Evolutionary conservation across 1,284 basidiomycete genomes (phyloP), one percentile per base, ranked within the genome.

Genomic region (Puccinia polysora): DNA sequence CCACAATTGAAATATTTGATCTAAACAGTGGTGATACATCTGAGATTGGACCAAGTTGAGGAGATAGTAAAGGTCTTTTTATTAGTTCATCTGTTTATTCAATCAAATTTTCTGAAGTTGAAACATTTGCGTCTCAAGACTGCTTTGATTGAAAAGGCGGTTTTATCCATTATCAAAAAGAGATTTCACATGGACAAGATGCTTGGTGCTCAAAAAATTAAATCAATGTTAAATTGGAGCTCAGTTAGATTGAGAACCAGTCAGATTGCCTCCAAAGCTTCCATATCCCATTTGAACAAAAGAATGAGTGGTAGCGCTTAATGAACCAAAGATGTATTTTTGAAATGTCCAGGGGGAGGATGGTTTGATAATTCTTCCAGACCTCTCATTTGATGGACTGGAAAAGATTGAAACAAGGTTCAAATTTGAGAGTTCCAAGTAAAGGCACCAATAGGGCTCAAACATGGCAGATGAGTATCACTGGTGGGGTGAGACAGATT

Each of bases 111-210:
- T n/a, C 1, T 49, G 62, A 23, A 64, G 49, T n/a, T 64, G 62
- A 7, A 64, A 64, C 62, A 52, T 52, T 32, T 64, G 45, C 25
- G 62, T 28, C 18, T 62, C 56, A 59, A 47, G 18, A 8, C 45
- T 7, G 7, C 45, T 23, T 62, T 70, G 43, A 38, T 59, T 59
- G 43, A 45, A 36, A 34, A 45, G 30, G 2, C 18, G 25, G 34
- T 25, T 45, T 18, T 52, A 59, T 15, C 32, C 28, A 30, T 38
- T 45, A 23, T 62, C 56, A 25, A 36, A 34, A 1, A 55, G 45
- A 20, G 55, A 40, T 50, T 50, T 70, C 7, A 36, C 43, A n/a
- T 70, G 67, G 23, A 49, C 28, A 25, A 49, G 28, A 14, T 58
- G 55, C 20, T 60, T 70, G 32, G 47, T 70, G n/a, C 56, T 47